Evolutionary conservation across 768 basidiomycete genomes (phyloP), one percentile per base, ranked within the genome.

Genomic region (Auriscalpium orientale): DNA sequence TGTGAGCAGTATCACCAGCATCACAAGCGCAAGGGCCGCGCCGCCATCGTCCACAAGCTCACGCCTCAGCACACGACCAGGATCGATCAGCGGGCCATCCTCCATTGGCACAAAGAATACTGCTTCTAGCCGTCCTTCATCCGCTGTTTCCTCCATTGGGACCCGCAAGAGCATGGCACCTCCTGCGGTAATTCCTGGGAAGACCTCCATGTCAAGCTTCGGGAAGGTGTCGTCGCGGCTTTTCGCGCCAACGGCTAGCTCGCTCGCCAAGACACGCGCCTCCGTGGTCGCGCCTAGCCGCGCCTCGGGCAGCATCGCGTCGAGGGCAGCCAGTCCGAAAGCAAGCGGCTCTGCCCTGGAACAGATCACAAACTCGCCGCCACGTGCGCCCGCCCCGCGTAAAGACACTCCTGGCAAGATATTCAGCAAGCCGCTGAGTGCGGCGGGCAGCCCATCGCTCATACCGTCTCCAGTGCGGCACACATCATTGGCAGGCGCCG

Each of bases 391-490:
- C 35, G 35, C 49, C 43, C 13, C 69, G 58, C 65, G 71, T 50
- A 51, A 59, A 46, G 38, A 49, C n/a, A 33, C 55, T 28, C 49
- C 71, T 58, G 48, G 65, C 49, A 68, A 68, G 61, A 79, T 84
- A 55, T 85, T 87, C 69, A 81, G 74, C 66, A 77, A 76, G 58
- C 78, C 84, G 5, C 66, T 82, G 15, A 58, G 64, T 37, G 56
- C 55, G 12, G 58, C 44, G 16, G 60, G 54, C 48, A 60, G 64
- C 55, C 56, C 54, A 2, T 62, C 62, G 45, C 59, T 66, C 35
- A 50, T 60, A 22, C 56, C 59, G n/a, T 35, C 54, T 2, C 51
- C 58, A 13, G 49, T 60, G n/a, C 56, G 58, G 3, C 63, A 66
- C 8, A 53, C 66, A 1, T 68, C 74, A 2, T 61, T 78, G 51